Evolutionary conservation across 2,329 filamentous ascomycete genomes (phyloP), one percentile per base, ranked within the genome.

Genomic region (Ceratocystis papillata): DNA sequence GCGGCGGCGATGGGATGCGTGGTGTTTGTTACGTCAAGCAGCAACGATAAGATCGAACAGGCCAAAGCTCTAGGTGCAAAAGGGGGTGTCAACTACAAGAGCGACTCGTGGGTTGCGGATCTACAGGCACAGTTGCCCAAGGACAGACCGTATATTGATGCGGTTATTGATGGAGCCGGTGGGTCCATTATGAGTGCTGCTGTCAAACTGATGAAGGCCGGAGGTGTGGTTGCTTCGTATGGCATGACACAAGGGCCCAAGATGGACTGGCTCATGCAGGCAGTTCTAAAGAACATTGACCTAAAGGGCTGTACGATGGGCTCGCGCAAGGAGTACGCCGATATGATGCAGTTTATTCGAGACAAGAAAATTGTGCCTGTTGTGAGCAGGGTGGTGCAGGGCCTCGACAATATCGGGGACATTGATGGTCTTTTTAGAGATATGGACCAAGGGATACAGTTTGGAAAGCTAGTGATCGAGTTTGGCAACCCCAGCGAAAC

Each of bases 281-380:
- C 91, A 0, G 88, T 94, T 15, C 76, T 97, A 68, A 89, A 87
- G 75, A 96, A 97, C 72, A 83, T 96, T 64, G 93, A 97, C 70
- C 80, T 97, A 33, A 83, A 83, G 62, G 93, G 94, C 20, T 86
- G 84, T 15, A 96, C 92, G 0, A 96, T 97, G 92, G 93, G 93
- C 0, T 96, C 90, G 33, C 82, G 89, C 57, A 86, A 84, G 72
- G 94, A 97, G 76, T 97, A 96, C 73, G 79, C 79, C n/a, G 89
- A 94, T 25, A 96, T 97, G 90, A 81, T 96, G 5, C 80, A 81
- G 1, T 96, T 96, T 76, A 88, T 96, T 45, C 80, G 80, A 12
- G 77, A 85, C 69, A 84, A 90, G 69, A 82, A 87, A 72, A 86
- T 96, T 68, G 81, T 79, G 65, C 92, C 93, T 0, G 79, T 96